Base-by-base conservation (phyloP, 2,329 filamentous ascomycete genomes). In the Boeremia lycopersici region DNA sequence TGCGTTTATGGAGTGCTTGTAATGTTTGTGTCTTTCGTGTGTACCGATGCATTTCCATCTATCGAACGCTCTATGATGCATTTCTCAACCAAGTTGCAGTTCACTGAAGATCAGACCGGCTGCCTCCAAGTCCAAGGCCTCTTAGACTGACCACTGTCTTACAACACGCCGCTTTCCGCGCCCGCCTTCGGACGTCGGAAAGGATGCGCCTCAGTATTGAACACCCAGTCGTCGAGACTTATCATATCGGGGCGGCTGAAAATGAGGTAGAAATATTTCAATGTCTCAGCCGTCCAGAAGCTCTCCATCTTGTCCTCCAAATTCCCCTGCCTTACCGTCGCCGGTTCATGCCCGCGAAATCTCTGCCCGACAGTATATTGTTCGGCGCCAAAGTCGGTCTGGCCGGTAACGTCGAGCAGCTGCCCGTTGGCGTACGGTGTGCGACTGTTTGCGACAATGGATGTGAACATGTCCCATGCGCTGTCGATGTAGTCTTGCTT, bases 191-290 rank as follows among this genome's bases (percentile, higher is more conserved):
- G 71, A 31, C 72, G 60, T 42, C 69, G 68, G 44, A 81, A 80
- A 1, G 79, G 78, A 73, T 81, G 79, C 9, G 79, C 79, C 61
- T 81, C 79, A 5, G 79, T 81, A 46, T 81, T 81, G 50, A 81
- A 78, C 4, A 81, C 78, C 68, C 72, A 81, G 4, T 81, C 75
- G 60, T 81, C 79, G 55, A 81, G 59, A 56, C 69, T 76, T 19
- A 81, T 71, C 62, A 79, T 64, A 47, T 76, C 75, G 4, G 74
- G 70, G 35, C 74, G 72, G 45, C 76, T 77, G 59, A 81, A 81
- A 3, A 80, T 70, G 1, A 81, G 62, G 53, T 81, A 81, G 50
- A 81, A 81, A 56, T 81, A 81, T 68, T 81, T 81, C 38, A 81
- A 56, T 57, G 79, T 81, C 63, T 81, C 79, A 1, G 78, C 79